phyloP scores from a whole-genome alignment of 495 filamentous ascomycete genomes.

The Articulospora tetracladia region DNA sequence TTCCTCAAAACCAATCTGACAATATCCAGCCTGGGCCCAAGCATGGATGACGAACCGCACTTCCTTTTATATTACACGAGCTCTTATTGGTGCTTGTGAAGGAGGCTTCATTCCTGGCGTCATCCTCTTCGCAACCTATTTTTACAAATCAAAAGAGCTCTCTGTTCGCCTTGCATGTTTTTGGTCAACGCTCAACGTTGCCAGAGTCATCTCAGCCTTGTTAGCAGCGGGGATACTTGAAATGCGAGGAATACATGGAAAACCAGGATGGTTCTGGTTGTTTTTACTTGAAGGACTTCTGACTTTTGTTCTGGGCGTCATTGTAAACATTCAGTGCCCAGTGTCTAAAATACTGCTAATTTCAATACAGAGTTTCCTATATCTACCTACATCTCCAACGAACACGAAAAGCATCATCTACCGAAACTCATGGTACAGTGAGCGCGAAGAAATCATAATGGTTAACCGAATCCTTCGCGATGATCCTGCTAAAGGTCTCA shows the following conservation, averaged over 20 bases:
- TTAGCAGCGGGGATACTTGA: constrained; percentile 71
- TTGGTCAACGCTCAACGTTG: constrained; percentile 65
- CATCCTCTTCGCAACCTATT: constrained; percentile 70
- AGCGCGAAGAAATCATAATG: constrained; percentile 63
- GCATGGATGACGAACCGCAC: constrained; percentile 54
- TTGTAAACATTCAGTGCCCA: constrained; percentile 12
- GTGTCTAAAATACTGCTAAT: neutral
- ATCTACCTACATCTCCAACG: constrained; percentile 69
- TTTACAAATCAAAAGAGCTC: constrained; percentile 67
- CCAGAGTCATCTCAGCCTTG: constrained; percentile 63
- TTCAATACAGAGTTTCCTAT: constrained; percentile 42
- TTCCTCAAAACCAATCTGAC: neutral
- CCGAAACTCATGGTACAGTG: constrained; percentile 58
- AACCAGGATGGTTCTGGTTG: constrained; percentile 68
- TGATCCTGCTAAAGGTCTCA: constrained; percentile 59
- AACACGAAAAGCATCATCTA: constrained; percentile 53
- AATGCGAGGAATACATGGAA: constrained; percentile 35
- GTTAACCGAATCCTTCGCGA: constrained; percentile 72
- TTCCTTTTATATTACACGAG: constrained; percentile 60
- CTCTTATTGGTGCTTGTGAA: constrained; percentile 66
- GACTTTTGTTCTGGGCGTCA: constrained; percentile 60
- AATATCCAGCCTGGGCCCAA: constrained; percentile 47
- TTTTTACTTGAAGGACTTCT: constrained; percentile 53
- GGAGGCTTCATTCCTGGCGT: constrained; percentile 58
- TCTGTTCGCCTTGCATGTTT: constrained; percentile 63